Base-by-base conservation (phyloP, 495 filamentous ascomycete species). In the Glarea lozoyensis region DNA sequence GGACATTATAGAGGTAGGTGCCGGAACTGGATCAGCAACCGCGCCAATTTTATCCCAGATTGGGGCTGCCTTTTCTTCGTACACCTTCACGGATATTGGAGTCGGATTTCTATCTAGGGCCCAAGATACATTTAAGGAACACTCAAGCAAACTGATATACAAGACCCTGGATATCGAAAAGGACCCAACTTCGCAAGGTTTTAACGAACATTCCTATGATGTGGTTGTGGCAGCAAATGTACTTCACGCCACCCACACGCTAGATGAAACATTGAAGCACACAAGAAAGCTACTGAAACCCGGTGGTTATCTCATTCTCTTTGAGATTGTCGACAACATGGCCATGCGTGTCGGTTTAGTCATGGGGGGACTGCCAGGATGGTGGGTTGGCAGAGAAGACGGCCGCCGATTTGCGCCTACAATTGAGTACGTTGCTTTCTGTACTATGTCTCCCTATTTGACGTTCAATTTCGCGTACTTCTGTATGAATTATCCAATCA, bases 11-110 rank as follows among this genome's bases (percentile, higher is more conserved):
- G 70, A 75, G 44, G 61, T 76, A 12, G 72, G 72, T 19, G 63
- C 61, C 1, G 64, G 60, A 3, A 68, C 67, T 2, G 69, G 70
- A 0, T 63, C 59, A 4, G 53, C 67, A 10, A 71, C 73, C 0
- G 56, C 60, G 11, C 19, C 39, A 3, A 48, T 70, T 48, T 29
- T 63, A 11, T 25, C 45, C 2, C 11, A 18, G 16, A 7, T 57
- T 13, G 49, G 45, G 0, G 19, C 40, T 0, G 39, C 25, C 18
- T 67, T 61, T 45, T 16, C 50, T 13, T 57, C 60, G 9, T 70
- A 67, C 42, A 56, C 50, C 1, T 78, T 73, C 45, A 76, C 73
- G 1, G 74, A 78, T 32, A 62, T 76, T 3, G 75, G 69, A 0
- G 48, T 64, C 1, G 58, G 58, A 0, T 75, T 73, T 46, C 73